Evolutionary conservation across 129 eudicot species (phyloP).

Genomic region (Dittrichia graveolens): DNA sequence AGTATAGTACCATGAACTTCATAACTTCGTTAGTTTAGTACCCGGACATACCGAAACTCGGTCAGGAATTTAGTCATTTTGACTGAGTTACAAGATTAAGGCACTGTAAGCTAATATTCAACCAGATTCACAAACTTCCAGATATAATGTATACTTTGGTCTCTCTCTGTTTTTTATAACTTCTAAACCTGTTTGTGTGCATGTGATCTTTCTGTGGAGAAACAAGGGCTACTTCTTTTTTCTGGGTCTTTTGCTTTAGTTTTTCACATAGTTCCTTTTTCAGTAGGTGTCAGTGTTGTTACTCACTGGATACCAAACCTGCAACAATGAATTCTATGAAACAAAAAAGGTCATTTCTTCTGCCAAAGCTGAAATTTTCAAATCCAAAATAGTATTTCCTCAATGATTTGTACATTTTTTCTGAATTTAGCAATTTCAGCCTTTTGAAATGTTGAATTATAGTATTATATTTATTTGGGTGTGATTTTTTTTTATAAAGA

Average conservation of each 20-base stretch:
- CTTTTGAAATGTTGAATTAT: neutral
- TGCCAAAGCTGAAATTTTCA: neutral
- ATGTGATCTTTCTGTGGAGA: neutral
- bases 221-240: neutral
- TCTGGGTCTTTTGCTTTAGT: conserved; percentile 7
- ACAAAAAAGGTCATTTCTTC: conserved; percentile 16
- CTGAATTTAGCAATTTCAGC: neutral
- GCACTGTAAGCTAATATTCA: too few species aligned
- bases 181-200: too few species aligned
- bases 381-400: neutral
- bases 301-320: conserved; percentile 19
- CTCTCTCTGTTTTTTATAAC: too few species aligned
- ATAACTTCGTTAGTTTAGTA: too few species aligned
- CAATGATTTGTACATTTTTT: neutral
- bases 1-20: too few species aligned
- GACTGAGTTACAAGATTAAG: too few species aligned
- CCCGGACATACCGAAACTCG: too few species aligned
- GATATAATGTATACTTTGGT: too few species aligned
- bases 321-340: conserved; percentile 22
- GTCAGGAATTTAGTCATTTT: too few species aligned
- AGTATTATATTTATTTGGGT: too few species aligned
- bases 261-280: conserved; percentile 27
- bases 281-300: conserved; percentile 27
- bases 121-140: too few species aligned
- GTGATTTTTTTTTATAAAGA: neutral